Evolutionary conservation across 2,329 filamentous ascomycete species (phyloP).

Genomic region (Corinectria fuckeliana): DNA sequence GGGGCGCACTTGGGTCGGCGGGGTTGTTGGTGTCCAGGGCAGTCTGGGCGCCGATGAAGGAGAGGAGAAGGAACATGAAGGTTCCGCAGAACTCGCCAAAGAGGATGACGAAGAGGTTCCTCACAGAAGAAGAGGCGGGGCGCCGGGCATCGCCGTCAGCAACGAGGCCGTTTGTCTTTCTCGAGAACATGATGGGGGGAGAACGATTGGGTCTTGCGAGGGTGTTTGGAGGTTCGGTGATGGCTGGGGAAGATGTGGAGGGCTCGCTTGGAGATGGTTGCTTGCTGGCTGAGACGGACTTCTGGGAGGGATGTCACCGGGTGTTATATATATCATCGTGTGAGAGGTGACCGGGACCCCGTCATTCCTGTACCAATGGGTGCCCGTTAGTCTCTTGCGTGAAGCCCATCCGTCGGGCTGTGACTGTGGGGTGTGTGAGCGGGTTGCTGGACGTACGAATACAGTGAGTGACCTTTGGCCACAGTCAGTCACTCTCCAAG

Average conservation of each 20-base stretch:
- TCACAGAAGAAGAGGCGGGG: slow-evolving; percentile 13
- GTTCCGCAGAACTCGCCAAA: slow-evolving; percentile 60
- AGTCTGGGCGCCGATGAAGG: slow-evolving; percentile 49
- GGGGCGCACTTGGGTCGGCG: slow-evolving; percentile 32
- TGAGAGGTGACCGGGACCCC: slow-evolving; percentile 2
- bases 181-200: slow-evolving; percentile 14
- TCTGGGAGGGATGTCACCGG: background rate
- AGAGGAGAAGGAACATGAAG: slow-evolving; percentile 58
- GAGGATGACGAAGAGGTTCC: slow-evolving; percentile 50
- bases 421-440: slow-evolving; percentile 9
- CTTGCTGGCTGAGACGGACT: background rate
- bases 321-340: slow-evolving; percentile 6
- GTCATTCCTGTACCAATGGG: background rate
- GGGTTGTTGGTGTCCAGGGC: slow-evolving; percentile 43
- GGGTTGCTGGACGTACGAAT: slow-evolving; percentile 1
- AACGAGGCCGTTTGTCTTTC: slow-evolving; percentile 16
- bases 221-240: background rate
- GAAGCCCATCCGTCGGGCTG: slow-evolving; percentile 3
- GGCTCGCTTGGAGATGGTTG: background rate
- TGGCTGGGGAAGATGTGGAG: background rate
- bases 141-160: slow-evolving; percentile 5
- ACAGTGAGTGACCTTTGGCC: background rate
- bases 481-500: background rate
- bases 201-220: background rate
- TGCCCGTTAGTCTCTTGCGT: slow-evolving; percentile 2